Percentiles rank a stretch among this genome's conserved stretches.
Conservation (phyloP, 2,329 filamentous ascomycete genomes). For the Chaetomiaceae sp. region DNA sequence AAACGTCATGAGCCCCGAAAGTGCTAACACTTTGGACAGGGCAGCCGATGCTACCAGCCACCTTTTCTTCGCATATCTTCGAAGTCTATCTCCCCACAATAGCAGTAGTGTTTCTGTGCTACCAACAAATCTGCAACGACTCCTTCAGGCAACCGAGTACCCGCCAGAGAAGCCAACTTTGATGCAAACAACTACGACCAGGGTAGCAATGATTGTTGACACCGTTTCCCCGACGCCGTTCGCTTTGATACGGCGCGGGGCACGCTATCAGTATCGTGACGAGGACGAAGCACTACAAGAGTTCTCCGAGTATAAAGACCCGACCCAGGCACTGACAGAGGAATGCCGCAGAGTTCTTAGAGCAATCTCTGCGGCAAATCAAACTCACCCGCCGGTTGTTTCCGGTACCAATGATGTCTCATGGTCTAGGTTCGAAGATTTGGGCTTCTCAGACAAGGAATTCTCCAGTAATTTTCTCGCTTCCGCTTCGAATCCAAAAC, state of each 20-base stretch:
- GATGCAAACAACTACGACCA: conserved; percentile 75
- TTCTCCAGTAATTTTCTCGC: too few species aligned
- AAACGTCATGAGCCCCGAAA: not conserved
- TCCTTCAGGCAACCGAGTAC: conserved; percentile 90
- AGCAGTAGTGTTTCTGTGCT: conserved; percentile 73
- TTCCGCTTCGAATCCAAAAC: too few species aligned
- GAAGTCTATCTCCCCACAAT: conserved; percentile 80
- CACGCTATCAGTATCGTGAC: conserved; percentile 92
- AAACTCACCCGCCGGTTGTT: conserved; percentile 67
- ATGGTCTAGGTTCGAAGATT: conserved; percentile 97
- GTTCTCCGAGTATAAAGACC: conserved; percentile 86
- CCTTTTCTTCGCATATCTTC: conserved; percentile 94
- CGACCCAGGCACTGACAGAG: conserved; percentile 80
- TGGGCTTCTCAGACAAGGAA: conserved; percentile 88
- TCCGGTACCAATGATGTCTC: conserved; percentile 76
- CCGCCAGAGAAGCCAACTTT: conserved; percentile 75
- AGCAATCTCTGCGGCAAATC: conserved; percentile 82
- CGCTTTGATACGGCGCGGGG: conserved; percentile 80
- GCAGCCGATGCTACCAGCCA: conserved; percentile 95
- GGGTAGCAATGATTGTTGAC: conserved; percentile 95
- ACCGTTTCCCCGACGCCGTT: conserved; percentile 93
- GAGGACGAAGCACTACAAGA: conserved; percentile 76
- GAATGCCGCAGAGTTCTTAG: conserved; percentile 89
- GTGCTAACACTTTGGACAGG: conserved; percentile 48
- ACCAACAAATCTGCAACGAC: conserved; percentile 83